Evolutionary conservation across 345 rosid species (phyloP).

Genomic region (Lenwebbia sp.): DNA sequence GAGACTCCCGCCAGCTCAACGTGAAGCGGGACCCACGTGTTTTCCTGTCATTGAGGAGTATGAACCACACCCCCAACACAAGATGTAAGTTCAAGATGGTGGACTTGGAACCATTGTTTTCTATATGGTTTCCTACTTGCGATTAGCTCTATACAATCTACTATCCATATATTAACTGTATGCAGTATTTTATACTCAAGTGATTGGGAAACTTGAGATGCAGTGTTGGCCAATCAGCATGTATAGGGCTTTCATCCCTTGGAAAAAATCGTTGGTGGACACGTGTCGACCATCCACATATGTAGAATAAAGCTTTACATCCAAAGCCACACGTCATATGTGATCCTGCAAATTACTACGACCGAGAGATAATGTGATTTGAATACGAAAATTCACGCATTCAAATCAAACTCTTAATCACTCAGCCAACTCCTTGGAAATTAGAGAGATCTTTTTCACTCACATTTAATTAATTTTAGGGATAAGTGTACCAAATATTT

Average conservation of each 20-base stretch:
- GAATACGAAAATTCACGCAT: too few species aligned
- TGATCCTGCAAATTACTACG: not conserved
- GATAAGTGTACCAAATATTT: rapidly evolving
- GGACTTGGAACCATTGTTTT: not conserved
- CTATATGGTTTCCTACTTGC: too few species aligned
- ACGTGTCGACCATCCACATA: not conserved
- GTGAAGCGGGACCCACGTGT: too few species aligned
- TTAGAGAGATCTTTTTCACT: not conserved
- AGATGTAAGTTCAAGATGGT: too few species aligned
- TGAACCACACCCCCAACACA: too few species aligned
- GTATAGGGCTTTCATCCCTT: not conserved
- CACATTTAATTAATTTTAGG: not conserved
- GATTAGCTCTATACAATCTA: not conserved
- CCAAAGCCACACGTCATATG: rapidly evolving
- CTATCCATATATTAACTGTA: not conserved
- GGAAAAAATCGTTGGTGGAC: not conserved
- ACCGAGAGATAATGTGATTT: not conserved
- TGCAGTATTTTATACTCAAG: not conserved
- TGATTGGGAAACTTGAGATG: not conserved
- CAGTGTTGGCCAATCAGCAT: not conserved
- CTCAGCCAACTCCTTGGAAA: not conserved
- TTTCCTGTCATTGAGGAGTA: too few species aligned
- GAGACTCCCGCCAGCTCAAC: too few species aligned
- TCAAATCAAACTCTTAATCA: not conserved
- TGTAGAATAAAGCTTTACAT: not conserved